Evolutionary conservation across 352 stramenopile species (phyloP).

Genomic region (Saprolegnia parasitica): DNA sequence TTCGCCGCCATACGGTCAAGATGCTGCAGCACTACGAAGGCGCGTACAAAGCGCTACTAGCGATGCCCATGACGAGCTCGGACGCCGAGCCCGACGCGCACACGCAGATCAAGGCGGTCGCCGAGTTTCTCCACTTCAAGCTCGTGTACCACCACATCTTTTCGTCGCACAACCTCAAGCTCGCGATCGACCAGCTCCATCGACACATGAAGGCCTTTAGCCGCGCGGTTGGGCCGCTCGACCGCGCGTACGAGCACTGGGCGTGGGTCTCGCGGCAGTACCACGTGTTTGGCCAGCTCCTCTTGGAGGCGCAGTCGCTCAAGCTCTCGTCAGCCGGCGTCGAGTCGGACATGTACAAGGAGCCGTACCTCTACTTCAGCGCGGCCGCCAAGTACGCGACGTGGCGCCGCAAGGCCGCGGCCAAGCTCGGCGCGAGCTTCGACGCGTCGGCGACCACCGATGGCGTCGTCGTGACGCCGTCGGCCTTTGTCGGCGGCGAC

Average conservation of each 20-base stretch:
- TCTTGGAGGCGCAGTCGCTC: constrained; percentile 66
- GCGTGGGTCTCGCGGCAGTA: constrained; percentile 82
- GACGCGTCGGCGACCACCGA: constrained; percentile 27
- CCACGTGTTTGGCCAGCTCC: constrained; percentile 80
- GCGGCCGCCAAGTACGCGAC: constrained; percentile 82
- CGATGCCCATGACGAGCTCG: constrained; percentile 30
- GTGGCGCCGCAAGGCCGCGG: constrained; percentile 59
- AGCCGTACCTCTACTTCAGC: constrained; percentile 82
- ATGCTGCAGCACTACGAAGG: constrained; percentile 81
- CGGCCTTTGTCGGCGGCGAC: constrained; percentile 64
- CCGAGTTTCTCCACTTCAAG: constrained; percentile 86
- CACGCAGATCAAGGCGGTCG: constrained; percentile 74
- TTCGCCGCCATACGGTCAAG: constrained; percentile 79
- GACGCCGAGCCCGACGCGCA: constrained; percentile 1
- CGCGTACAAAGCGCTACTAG: constrained; percentile 60
- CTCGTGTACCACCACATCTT: constrained; percentile 86
- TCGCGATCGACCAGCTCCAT: constrained; percentile 77
- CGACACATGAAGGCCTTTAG: constrained; percentile 71
- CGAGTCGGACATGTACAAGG: constrained; percentile 80
- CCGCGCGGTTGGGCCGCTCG: constrained; percentile 41
- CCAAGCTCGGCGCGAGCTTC: constrained; percentile 45
- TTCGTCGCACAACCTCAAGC: constrained; percentile 77
- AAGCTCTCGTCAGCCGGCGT: constrained; percentile 48
- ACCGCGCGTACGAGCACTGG: constrained; percentile 77
- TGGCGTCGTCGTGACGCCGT: constrained; percentile 51